Percentiles rank a stretch among this genome's conserved stretches.
Evolutionary conservation across 306 rosid species (phyloP).

Genomic region (Dicorynia guianensis): DNA sequence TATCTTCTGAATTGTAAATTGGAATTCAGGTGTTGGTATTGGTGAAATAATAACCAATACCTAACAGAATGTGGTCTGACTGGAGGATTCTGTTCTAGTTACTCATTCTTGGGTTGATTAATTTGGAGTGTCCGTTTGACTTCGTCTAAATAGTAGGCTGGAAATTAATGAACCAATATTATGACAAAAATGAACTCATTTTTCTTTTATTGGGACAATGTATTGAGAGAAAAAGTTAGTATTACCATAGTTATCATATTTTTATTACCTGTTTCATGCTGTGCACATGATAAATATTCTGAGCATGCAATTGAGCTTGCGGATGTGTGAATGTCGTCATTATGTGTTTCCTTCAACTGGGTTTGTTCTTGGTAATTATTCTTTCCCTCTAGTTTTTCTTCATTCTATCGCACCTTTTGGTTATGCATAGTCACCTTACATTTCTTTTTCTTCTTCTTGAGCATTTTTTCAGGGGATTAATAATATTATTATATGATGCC

Average conservation of each 20-base stretch:
- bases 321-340: not conserved
- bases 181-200: not conserved
- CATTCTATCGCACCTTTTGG: not conserved
- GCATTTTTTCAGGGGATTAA: not conserved
- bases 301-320: slow-evolving; percentile 10
- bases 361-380: not conserved
- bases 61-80: slow-evolving; percentile 6
- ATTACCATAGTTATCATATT: not conserved
- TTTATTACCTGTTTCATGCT: slow-evolving; percentile 1
- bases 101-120: not conserved
- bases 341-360: slow-evolving; percentile 12
- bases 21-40: slow-evolving; percentile 17
- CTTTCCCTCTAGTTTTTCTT: not conserved
- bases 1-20: slow-evolving; percentile 7
- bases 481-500: not conserved
- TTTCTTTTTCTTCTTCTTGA: not conserved
- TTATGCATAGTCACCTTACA: not conserved
- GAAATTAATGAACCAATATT: not conserved
- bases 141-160: not conserved
- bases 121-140: not conserved
- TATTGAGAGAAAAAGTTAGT: slow-evolving; percentile 9
- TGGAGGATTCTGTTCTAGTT: not conserved
- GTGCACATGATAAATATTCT: slow-evolving; percentile 5
- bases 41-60: slow-evolving; percentile 2
- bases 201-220: not conserved